Evolutionary conservation across 2,329 filamentous ascomycete genomes (phyloP).

Genomic region (Xylariaceae sp.): DNA sequence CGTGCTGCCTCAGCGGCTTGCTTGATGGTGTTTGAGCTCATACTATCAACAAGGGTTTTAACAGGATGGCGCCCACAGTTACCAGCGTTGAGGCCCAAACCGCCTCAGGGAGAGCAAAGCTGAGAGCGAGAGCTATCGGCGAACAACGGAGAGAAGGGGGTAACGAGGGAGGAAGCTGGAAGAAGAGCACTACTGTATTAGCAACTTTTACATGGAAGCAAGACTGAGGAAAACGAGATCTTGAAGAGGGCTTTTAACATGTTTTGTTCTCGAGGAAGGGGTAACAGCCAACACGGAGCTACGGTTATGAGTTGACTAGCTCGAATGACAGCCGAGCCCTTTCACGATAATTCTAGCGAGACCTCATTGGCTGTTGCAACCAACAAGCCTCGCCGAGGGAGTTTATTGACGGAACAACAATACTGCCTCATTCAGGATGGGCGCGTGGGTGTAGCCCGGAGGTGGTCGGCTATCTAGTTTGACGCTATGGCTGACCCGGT

Average conservation of each 20-base stretch:
- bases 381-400: slow-evolving; percentile 13
- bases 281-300: slow-evolving; percentile 9
- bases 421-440: slow-evolving; percentile 16
- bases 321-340: slow-evolving; percentile 7
- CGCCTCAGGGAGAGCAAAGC: slow-evolving; percentile 3
- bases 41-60: slow-evolving; percentile 22
- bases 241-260: slow-evolving; percentile 15
- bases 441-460: slow-evolving; percentile 14
- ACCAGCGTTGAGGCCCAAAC: background rate
- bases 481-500: slow-evolving; percentile 22
- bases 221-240: background rate
- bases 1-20: slow-evolving; percentile 56
- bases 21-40: slow-evolving; percentile 45
- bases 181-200: slow-evolving; percentile 17
- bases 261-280: slow-evolving; percentile 12
- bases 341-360: slow-evolving; percentile 9
- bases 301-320: slow-evolving; percentile 11
- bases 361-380: slow-evolving; percentile 19
- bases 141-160: background rate
- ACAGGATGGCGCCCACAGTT: background rate
- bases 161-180: slow-evolving; percentile 10
- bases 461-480: slow-evolving; percentile 17
- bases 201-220: slow-evolving; percentile 15
- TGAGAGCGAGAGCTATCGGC: background rate
- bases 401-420: background rate